phyloP scores from a whole-genome alignment of 1,284 basidiomycete genomes.

The Cryptococcus wingfieldii region DNA sequence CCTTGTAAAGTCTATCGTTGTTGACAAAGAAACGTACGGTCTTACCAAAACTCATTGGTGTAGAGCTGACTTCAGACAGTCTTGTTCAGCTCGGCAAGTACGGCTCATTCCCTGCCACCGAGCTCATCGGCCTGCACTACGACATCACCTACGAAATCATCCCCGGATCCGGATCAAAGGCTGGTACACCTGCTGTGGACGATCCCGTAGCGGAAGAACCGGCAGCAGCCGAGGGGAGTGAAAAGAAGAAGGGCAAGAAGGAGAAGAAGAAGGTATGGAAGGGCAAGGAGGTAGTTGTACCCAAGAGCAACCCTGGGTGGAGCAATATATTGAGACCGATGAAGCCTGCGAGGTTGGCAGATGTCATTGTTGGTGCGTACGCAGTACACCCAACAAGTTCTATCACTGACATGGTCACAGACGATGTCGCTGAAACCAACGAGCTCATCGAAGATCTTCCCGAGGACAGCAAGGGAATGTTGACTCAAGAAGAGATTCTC shows the following conservation, averaged over 20 bases:
- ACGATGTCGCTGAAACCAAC: constrained; percentile 46
- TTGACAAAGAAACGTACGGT: constrained; percentile 42
- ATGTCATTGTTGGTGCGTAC: too few relatives aligned
- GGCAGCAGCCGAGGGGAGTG: not conserved
- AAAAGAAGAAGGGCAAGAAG: constrained; percentile 34
- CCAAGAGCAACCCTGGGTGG: constrained; percentile 34
- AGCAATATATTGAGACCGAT: constrained; percentile 37
- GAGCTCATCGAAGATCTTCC: constrained; percentile 56
- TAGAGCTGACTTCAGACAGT: constrained; percentile 20
- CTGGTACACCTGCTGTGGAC: constrained; percentile 1
- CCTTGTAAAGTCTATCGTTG: constrained; percentile 48
- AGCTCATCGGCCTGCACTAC: constrained; percentile 50
- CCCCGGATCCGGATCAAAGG: constrained; percentile 4
- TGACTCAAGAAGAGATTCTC: constrained; percentile 76
- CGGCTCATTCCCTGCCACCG: constrained; percentile 48
- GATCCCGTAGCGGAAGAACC: constrained; percentile 1
- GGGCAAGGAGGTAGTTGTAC: constrained; percentile 8
- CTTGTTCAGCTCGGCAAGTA: constrained; percentile 50
- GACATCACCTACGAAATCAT: constrained; percentile 52
- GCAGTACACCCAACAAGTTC: too few relatives aligned
- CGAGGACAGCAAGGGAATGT: constrained; percentile 63
- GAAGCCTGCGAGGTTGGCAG: constrained; percentile 4
- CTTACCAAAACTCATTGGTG: not conserved
- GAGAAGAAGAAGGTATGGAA: constrained; percentile 17
- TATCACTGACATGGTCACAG: constrained; percentile 12